Evolutionary conservation across 805 yeast genomes (phyloP), one percentile per base, ranked within the genome.

Genomic region (Huiozyma naganishii): DNA sequence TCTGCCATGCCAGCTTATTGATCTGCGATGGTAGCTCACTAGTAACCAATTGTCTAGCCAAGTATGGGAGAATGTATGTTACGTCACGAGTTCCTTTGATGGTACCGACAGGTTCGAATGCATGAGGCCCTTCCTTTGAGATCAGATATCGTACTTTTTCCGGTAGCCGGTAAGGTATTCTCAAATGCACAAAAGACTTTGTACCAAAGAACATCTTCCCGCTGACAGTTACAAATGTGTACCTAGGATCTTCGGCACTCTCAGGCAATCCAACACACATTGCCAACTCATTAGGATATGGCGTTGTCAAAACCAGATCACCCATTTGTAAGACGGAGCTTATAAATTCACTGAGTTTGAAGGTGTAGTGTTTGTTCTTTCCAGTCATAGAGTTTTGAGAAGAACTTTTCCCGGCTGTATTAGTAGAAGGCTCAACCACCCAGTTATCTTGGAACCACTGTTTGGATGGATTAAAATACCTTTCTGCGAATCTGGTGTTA

Each of bases 231-330:
- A 78, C 65, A 46, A 79, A 70, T 0, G 84, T 74, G 51, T 75
- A 81, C 30, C 79, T 62, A 27, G 76, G 74, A 39, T 78, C 80
- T 12, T 65, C 64, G 2, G 73, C 55, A 5, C 64, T 56, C 5
- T 55, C 50, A 0, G 89, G 89, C 27, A 74, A 59, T 27, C 69
- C 73, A 1, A 72, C 77, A 32, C 83, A 70, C 41, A 80, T 72
- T 28, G 74, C 72, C 13, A 80, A 61, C 41, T 70, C 71, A 4
- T 71, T 63, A 34, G 68, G 68, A 41, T 71, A 64, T 39, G 68
- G 54, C 6, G 60, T 63, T 12, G 80, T 55, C 12, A 77, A 73
- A 4, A 80, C 87, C 39, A 80, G 63, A 58, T 83, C 89, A 39
- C 90, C 89, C 3, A 77, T 64, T 6, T 65, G 49, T 11, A 77